Evolutionary conservation across 2,329 filamentous ascomycete species (phyloP).

Genomic region (Lachnellula occidentalis): DNA sequence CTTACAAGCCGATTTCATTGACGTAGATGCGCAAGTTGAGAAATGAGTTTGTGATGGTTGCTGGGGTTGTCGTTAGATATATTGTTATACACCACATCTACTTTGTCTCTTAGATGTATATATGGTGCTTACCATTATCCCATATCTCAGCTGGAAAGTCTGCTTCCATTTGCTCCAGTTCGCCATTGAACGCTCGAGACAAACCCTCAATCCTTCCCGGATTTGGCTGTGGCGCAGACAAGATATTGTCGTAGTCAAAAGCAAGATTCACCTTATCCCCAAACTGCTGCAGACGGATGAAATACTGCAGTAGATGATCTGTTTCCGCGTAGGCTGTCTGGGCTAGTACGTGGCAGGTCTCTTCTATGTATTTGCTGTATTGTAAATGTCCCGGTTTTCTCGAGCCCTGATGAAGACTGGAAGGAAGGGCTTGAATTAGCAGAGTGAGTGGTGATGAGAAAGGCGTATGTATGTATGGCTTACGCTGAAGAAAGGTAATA

Average conservation of each 20-base stretch:
- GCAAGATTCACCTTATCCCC: slow-evolving; percentile 25
- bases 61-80: slow-evolving; percentile 5
- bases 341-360: slow-evolving; percentile 20
- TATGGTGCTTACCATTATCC: slow-evolving; percentile 19
- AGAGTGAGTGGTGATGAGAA: not conserved
- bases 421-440: not conserved
- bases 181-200: slow-evolving; percentile 21
- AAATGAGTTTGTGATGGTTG: slow-evolving; percentile 13
- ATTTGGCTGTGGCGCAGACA: slow-evolving; percentile 17
- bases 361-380: slow-evolving; percentile 22
- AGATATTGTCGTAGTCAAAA: slow-evolving; percentile 24
- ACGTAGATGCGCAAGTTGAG: slow-evolving; percentile 15
- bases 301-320: slow-evolving; percentile 24
- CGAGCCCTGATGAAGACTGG: slow-evolving; percentile 22
- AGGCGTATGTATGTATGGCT: slow-evolving; percentile 1
- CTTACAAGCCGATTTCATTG: slow-evolving; percentile 22
- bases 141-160: slow-evolving; percentile 20
- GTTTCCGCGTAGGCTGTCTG: slow-evolving; percentile 16
- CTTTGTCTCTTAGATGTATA: too few relatives aligned
- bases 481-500: slow-evolving; percentile 27
- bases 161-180: slow-evolving; percentile 20
- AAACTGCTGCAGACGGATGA: slow-evolving; percentile 23
- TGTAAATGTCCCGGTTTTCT: slow-evolving; percentile 25
- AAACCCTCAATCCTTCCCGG: slow-evolving; percentile 22
- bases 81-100: not conserved